phyloP scores from a whole-genome alignment of 208 protist species.

The Tritrichomonas musculus region DNA sequence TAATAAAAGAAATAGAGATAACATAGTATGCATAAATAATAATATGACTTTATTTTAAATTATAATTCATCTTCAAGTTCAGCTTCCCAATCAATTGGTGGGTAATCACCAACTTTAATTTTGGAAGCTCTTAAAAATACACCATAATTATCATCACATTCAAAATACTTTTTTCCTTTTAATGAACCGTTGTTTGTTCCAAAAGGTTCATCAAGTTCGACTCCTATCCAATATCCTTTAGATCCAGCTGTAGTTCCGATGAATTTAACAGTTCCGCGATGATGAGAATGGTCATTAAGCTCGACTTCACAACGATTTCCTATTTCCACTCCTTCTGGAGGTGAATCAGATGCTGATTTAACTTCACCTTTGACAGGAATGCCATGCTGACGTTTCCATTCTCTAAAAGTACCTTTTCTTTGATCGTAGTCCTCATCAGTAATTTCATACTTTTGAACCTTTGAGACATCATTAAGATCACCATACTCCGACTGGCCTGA shows the following conservation, averaged over 20 bases:
- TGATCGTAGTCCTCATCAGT: background rate
- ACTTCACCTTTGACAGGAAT: slow-evolving; percentile 31
- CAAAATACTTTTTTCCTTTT: background rate
- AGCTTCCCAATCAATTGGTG: slow-evolving; percentile 23
- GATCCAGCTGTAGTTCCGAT: background rate
- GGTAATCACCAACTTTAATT: background rate
- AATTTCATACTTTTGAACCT: background rate
- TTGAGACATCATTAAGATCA: background rate
- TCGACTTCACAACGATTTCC: background rate
- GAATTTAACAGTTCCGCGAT: background rate
- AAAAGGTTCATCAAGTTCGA: slow-evolving; percentile 6
- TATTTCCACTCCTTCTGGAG: slow-evolving; percentile 8
- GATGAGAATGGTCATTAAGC: background rate
- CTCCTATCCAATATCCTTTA: slow-evolving; percentile 24
- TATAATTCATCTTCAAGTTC: slow-evolving; percentile 20
- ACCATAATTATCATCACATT: slow-evolving; percentile 28
- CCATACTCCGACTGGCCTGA: background rate
- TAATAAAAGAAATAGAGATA: no score
- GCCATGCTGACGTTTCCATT: background rate
- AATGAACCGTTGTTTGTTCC: slow-evolving; percentile 25
- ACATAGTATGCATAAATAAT: no score
- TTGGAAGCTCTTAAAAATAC: background rate
- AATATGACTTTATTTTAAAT: no score
- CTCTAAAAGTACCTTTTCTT: background rate
- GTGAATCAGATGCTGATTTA: background rate